Base-by-base conservation (phyloP, 2,329 filamentous ascomycete species). In the Aureobasidium melanogenum region DNA sequence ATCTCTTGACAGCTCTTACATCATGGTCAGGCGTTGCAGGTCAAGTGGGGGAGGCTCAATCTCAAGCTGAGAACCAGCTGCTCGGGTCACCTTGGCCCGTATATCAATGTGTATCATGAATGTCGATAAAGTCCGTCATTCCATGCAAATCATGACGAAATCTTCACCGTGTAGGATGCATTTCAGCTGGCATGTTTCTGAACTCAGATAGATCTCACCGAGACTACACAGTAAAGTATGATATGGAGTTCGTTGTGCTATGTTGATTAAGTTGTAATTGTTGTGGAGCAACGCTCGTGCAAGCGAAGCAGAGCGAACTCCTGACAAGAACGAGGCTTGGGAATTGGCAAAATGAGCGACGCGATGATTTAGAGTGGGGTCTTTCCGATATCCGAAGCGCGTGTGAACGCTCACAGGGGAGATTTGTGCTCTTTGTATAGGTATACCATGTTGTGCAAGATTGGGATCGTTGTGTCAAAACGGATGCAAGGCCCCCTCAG, bases 71-170 rank as follows among this genome's bases (percentile, higher is more conserved):
- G n/a, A 22, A 56, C 52, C 52, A 56, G 28, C 24, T 38, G 52
- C 26, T 34, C 28, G 52, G 52, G 38, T 32, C 52, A 34, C 26
- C 52, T 56, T 56, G 38, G 50, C 28, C 28, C 19, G 22, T 46
- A 38, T 57, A 57, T 57, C 54, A 57, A 26, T 57, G 54, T 57
- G 54, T 57, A 57, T 57, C 54, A 38, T 28, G 3, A 36, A 10
- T 57, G 54, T 47, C 41, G 54, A 57, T 47, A 57, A 30, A 9
- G n/a, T 57, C 19, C 44, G 56, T 59, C 56, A 59, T 59, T 17
- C 24, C 26, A 14, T 30, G 56, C 26, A 12, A n/a, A 50, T 39
- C 43, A 59, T 59, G 44, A 59, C 56, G 56, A 34, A 41, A 17
- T 59, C 19, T 24, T 17, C 24, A 43, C 12, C 38, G 36, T 41